These are phyloP conservation scores for Daedaleopsis nitida DNA, from an alignment of 768 basidiomycete genomes.

Conservation along the genomic window DNA sequence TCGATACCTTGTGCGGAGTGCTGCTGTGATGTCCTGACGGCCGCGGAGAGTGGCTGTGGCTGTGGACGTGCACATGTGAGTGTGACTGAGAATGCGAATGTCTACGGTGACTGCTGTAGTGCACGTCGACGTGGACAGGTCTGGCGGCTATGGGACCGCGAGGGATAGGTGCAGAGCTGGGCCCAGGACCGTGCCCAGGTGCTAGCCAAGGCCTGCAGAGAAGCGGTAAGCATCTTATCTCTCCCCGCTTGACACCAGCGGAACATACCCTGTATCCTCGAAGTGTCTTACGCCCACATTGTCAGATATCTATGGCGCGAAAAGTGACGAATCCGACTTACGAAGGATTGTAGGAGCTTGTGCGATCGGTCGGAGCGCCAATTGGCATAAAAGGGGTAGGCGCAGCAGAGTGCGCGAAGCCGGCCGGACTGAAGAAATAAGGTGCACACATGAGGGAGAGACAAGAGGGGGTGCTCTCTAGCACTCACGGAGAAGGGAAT, in stretches of 20 bases:
- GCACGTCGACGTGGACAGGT: conserved; percentile 6
- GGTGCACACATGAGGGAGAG: not conserved
- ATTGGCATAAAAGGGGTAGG: conserved; percentile 20
- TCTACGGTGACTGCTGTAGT: conserved; percentile 7
- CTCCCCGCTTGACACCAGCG: not conserved
- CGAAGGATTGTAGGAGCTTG: not conserved
- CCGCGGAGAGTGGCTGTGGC: conserved; percentile 7
- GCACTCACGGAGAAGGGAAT: conserved; percentile 10
- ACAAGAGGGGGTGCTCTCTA: not conserved
- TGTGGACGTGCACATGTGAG: conserved; percentile 6
- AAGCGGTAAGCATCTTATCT: not conserved
- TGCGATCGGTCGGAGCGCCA: conserved; percentile 7
- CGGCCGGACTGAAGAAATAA: conserved; percentile 1
- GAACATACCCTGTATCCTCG: not conserved
- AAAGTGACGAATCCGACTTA: not conserved
- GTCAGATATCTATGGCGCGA: not conserved
- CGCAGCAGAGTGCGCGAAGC: conserved; percentile 2
- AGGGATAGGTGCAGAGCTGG: not conserved
- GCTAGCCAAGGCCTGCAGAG: conserved; percentile 5
- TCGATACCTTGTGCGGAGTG: not conserved
- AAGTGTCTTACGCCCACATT: not conserved
- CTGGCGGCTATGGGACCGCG: conserved; percentile 3
- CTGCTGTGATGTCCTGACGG: conserved; percentile 8
- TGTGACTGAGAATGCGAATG: conserved; percentile 16
- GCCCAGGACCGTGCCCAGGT: not conserved